These are phyloP conservation scores for Linum tenue DNA, from an alignment of 345 rosid genomes.

Conservation along the genomic window DNA sequence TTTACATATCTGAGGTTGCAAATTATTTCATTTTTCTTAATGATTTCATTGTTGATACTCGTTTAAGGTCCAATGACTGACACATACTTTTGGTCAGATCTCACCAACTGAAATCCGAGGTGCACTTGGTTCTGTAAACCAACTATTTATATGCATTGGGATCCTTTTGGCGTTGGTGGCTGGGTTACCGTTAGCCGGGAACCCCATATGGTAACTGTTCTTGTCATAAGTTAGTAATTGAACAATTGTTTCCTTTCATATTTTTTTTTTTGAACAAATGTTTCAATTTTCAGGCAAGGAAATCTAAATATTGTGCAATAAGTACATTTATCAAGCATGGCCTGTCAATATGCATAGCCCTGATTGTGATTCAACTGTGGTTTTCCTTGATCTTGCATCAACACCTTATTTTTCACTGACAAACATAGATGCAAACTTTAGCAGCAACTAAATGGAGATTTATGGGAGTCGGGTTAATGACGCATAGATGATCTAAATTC, in stretches of 20 bases:
- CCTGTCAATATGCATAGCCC: too few species aligned
- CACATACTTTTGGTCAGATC: slow-evolving; percentile 43
- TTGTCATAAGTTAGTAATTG: not conserved
- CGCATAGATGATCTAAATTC: too few species aligned
- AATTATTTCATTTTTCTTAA: slow-evolving; percentile 1
- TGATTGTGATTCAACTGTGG: too few species aligned
- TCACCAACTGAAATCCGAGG: slow-evolving; percentile 99
- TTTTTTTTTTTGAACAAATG: too few species aligned
- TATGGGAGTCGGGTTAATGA: too few species aligned
- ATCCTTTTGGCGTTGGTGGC: slow-evolving; percentile 92
- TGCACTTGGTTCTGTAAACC: slow-evolving; percentile 91
- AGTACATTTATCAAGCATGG: too few species aligned
- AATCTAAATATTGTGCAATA: too few species aligned
- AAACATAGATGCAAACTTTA: too few species aligned
- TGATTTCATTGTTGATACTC: slow-evolving; percentile 1
- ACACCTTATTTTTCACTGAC: too few species aligned
- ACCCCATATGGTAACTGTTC: slow-evolving; percentile 59
- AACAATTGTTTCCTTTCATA: not conserved
- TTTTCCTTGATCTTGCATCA: too few species aligned
- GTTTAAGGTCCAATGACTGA: slow-evolving; percentile 13
- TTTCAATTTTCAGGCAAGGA: too few species aligned
- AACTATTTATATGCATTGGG: slow-evolving; percentile 91
- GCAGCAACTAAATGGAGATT: too few species aligned
- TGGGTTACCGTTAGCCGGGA: slow-evolving; percentile 89
- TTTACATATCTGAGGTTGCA: slow-evolving; percentile 92